A percentile compares a stretch with the other conserved stretches of the same genome.
phyloP scores from a whole-genome alignment of 257 asterid genomes.

The Coffea canephora region DNA sequence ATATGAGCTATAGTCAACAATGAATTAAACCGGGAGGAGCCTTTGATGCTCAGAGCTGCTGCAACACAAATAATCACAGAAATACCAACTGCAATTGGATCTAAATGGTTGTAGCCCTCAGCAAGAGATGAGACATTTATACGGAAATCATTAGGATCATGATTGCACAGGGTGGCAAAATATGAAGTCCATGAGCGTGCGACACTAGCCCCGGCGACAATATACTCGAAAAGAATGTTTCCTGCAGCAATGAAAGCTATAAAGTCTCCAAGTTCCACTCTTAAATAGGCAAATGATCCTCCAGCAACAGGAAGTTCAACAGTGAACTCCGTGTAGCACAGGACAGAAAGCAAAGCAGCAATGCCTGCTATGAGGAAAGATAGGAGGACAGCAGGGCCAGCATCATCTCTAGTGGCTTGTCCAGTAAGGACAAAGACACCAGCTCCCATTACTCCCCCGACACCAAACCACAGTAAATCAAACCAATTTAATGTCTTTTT shows the following conservation, averaged over 20 bases:
- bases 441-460: conserved; percentile 28
- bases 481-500: conserved; percentile 23
- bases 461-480: conserved; percentile 25
- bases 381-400: conserved; percentile 24
- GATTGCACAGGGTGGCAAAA: conserved; percentile 24
- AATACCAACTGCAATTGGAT: conserved; percentile 25
- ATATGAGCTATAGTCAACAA: conserved; percentile 20
- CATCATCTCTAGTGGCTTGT: conserved; percentile 12
- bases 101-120: conserved; percentile 27
- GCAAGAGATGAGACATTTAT: conserved; percentile 22
- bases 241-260: conserved; percentile 28
- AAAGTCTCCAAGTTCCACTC: conserved; percentile 26
- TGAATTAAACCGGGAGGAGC: conserved; percentile 23
- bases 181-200: conserved; percentile 30
- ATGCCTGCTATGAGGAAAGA: conserved; percentile 17
- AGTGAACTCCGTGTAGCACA: conserved; percentile 21
- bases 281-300: conserved; percentile 24
- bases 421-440: conserved; percentile 24
- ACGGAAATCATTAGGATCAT: conserved; percentile 24
- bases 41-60: conserved; percentile 24
- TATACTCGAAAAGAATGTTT: conserved; percentile 27
- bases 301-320: conserved; percentile 27
- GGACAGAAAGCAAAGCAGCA: conserved; percentile 14
- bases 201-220: conserved; percentile 22
- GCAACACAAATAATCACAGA: conserved; percentile 14